These are phyloP conservation scores for Tylopilus sp. DNA, from an alignment of 768 basidiomycete genomes.

Conservation along the genomic window DNA sequence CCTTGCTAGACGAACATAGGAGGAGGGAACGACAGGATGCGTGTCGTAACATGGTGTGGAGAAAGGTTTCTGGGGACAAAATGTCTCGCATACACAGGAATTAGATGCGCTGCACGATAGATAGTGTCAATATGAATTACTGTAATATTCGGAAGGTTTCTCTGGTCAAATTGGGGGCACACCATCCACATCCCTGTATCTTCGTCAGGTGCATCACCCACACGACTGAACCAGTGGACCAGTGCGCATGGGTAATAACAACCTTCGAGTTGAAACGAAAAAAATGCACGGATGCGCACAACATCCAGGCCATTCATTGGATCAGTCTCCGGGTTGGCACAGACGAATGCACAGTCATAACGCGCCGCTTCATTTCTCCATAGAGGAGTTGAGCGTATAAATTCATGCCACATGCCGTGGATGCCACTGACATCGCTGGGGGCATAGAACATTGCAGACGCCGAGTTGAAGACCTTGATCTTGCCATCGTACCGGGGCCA, in stretches of 20 bases:
- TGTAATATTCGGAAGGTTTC: neutral
- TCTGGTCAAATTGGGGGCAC: conserved; percentile 1
- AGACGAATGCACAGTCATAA: neutral
- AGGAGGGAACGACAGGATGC: no score
- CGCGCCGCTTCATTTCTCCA: neutral
- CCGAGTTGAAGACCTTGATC: neutral
- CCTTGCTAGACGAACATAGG: no score
- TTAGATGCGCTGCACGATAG: neutral
- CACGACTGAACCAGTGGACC: conserved; percentile 19
- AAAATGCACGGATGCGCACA: conserved; percentile 17
- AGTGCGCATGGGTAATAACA: conserved; percentile 17
- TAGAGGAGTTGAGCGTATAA: neutral
- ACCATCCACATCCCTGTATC: conserved; percentile 32
- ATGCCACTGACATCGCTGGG: neutral
- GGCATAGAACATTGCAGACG: neutral
- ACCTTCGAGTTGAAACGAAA: conserved; percentile 14
- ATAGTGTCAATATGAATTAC: neutral
- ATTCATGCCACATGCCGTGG: neutral
- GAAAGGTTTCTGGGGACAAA: no score
- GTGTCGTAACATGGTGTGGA: no score
- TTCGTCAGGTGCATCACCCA: conserved; percentile 19
- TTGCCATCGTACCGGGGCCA: neutral
- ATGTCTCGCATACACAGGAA: neutral
- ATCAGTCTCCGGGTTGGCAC: neutral
- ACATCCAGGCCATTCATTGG: conserved; percentile 17